Conservation (phyloP, 208 protist genomes). For the Novymonas esmeraldas region DNA sequence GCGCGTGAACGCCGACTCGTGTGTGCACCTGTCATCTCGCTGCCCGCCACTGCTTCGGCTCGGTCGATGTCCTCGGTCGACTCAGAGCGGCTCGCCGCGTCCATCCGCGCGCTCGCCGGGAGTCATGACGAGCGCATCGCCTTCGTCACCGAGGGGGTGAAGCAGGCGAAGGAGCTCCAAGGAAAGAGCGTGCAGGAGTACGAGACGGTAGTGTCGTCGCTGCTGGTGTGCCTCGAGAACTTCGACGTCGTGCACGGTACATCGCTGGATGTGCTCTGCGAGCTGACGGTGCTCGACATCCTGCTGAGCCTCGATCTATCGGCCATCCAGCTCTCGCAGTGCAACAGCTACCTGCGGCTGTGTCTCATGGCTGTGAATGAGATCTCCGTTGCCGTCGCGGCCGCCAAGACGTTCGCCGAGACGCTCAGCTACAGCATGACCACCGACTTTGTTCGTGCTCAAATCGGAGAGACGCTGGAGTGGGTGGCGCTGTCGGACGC, state of each 20-base stretch:
- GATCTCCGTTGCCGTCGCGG: constrained; percentile 47
- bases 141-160: constrained; percentile 69
- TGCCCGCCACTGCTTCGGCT: not conserved
- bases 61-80: constrained; percentile 30
- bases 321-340: constrained; percentile 74
- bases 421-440: constrained; percentile 66
- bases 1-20: not conserved
- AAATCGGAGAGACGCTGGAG: constrained; percentile 68
- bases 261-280: constrained; percentile 62
- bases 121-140: constrained; percentile 39
- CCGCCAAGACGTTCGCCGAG: constrained; percentile 65
- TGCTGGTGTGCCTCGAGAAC: constrained; percentile 72
- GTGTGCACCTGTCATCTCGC: no score
- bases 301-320: constrained; percentile 76
- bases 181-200: constrained; percentile 74
- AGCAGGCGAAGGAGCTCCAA: constrained; percentile 70
- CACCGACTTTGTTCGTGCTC: constrained; percentile 66
- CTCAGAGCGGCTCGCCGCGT: constrained; percentile 39
- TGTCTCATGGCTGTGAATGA: constrained; percentile 66
- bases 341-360: constrained; percentile 80
- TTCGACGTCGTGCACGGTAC: constrained; percentile 71
- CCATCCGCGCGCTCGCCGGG: constrained; percentile 43
- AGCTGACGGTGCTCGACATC: constrained; percentile 79
- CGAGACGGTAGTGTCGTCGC: constrained; percentile 63
- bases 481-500: constrained; percentile 49